Base-by-base conservation (phyloP, 2,329 filamentous ascomycete species). In the Annulohypoxylon truncatum region DNA sequence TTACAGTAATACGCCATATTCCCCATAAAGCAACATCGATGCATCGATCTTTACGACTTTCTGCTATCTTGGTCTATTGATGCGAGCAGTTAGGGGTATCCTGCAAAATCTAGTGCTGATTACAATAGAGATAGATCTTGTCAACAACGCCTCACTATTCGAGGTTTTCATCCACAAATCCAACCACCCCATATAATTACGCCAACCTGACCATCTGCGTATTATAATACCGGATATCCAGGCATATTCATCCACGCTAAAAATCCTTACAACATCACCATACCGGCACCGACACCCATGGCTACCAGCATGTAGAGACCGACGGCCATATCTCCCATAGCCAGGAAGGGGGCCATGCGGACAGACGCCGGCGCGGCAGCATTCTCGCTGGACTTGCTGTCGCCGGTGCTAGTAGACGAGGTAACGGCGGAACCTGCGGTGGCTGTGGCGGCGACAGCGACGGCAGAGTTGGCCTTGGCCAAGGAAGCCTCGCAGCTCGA, bases 301-400 rank as follows among this genome's bases (percentile, higher is more conserved):
- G 85, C 85, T n/a, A 84, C 82, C 20, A 83, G 72, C 64, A 84
- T 77, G 77, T 87, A 87, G 66, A 84, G 72, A 55, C 84, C 83
- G 48, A 87, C 71, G 46, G 80, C 82, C 62, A 84, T 73, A 69
- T 83, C 81, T 52, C 84, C 84, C 40, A 86, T 55, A 52, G 79
- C 77, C 72, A 86, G 79, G 61, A 82, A 53, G 47, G 76, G 77
- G 67, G 76, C 74, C 58, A 81, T 76, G 40, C 79, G 74, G 22
- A 78, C 74, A 12, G 75, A 74, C 50, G 79, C 77, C 42, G 79
- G 79, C 60, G 80, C 81, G 71, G 76, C 81, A 72, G 73, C 77
- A 31, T 72, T 74, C 47, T 66, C 72, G 40, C 28, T 71, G 38
- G 61, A 71, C n/a, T 64, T 20, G 35, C n/a, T n/a, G n/a, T n/a